Evolutionary conservation across 2,329 filamentous ascomycete species (phyloP), one percentile per base, ranked within the genome.

Genomic region (Aspergillus versicolor): DNA sequence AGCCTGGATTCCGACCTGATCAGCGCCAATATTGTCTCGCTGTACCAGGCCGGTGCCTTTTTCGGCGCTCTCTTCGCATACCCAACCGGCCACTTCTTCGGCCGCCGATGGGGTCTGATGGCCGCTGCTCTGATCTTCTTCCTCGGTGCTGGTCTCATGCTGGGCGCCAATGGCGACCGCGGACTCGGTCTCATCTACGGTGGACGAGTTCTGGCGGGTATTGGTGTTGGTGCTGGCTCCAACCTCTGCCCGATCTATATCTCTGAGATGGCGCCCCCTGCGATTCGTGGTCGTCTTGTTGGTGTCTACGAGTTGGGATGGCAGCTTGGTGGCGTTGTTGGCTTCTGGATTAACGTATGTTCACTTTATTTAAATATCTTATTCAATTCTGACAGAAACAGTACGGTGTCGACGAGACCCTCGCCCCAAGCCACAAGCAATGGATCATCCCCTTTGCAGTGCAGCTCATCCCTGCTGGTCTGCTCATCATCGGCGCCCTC

Each of bases 1-100:
- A 66, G 73, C 2, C 82, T 87, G 74, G 21, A 54, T 46, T 7
- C 46, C 9, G 81, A 85, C 30, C 73, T 89, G 4, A 77, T 89
- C 47, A 87, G 85, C 67, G 79, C 87, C 65, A 93, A 92, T 71
- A 91, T 92, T 60, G 89, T 92, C 51, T 91, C 88, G 24, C 84
- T 88, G 53, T 92, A 91, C 76, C 90, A 93, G 73, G 90, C 90
- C 9, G 90, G 90, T 58, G 89, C 89, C 58, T 92, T 94, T 77
- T 92, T 93, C 65, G 90, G 90, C 50, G 84, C 87, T n/a, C 75
- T 91, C 41, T 81, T 83, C 58, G 88, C 86, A 56, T 92, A 89
- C 64, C 80, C 78, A 8, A 81, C 84, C 34, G 85, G 83, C 30
- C 86, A 88, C 76, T 89, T 82, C 69, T 76, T 88, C 60, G 89